phyloP scores from a whole-genome alignment of 768 basidiomycete genomes.

The Coprinopsis strossmayeri region DNA sequence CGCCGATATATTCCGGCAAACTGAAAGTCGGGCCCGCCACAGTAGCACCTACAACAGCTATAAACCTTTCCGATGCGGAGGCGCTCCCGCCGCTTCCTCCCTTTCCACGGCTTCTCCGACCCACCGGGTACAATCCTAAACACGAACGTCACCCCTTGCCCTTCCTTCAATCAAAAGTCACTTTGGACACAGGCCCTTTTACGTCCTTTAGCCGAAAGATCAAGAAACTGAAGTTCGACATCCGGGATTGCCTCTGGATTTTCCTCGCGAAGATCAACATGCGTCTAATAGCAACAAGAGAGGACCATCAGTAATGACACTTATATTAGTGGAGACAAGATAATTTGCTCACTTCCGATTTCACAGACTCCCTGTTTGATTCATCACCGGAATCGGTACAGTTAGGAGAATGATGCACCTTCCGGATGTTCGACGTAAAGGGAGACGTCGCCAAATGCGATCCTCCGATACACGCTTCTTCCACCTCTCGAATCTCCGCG shows the following conservation, averaged over 20 bases:
- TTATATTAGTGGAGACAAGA: too few species aligned
- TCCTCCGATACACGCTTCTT: too few species aligned
- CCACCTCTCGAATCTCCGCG: neutral
- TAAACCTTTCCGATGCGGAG: too few species aligned
- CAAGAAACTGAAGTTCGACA: conserved; percentile 53
- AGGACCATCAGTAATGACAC: too few species aligned
- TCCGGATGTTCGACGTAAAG: neutral
- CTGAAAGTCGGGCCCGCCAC: conserved; percentile 96
- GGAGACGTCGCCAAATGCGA: neutral
- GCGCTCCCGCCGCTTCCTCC: neutral
- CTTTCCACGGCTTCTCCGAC: neutral
- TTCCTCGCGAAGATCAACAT: conserved; percentile 28
- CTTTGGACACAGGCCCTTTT: conserved; percentile 58
- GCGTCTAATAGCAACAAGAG: too few species aligned
- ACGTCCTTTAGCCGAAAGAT: conserved; percentile 67
- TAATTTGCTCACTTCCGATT: too few species aligned
- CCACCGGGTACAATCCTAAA: conserved; percentile 61
- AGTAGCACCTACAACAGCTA: conserved; percentile 60
- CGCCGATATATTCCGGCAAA: conserved; percentile 83
- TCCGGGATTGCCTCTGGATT: conserved; percentile 35
- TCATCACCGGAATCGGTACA: too few species aligned
- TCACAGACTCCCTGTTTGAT: too few species aligned
- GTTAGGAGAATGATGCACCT: neutral
- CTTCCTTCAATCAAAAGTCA: conserved; percentile 65
- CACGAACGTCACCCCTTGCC: conserved; percentile 86